Percentiles rank a stretch among this genome's conserved stretches.
Conservation (phyloP, 192 early-diverging fungal genomes). For the Gonapodya prolifera region DNA sequence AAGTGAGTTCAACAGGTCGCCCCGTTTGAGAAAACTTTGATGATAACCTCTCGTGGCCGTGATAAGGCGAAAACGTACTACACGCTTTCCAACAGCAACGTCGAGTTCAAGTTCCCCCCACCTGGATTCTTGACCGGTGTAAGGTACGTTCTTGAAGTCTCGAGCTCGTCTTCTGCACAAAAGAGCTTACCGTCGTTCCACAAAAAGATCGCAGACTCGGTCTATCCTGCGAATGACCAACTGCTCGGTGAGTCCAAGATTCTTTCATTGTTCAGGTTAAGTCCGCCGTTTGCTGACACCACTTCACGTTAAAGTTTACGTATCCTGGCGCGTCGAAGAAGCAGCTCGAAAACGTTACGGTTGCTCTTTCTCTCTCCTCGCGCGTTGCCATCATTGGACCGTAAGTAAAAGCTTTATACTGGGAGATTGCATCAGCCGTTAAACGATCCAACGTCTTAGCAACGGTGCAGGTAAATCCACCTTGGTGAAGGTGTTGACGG, state of each 20-base stretch:
- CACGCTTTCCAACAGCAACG: constrained; percentile 43
- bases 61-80: constrained; percentile 72
- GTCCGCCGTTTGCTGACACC: too few species aligned
- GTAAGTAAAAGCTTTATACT: constrained; percentile 35
- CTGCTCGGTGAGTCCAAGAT: too few species aligned
- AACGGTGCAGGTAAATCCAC: constrained; percentile 21
- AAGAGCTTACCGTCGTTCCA: too few species aligned
- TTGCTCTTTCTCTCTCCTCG: constrained; percentile 53
- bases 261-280: too few species aligned
- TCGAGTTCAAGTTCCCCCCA: constrained; percentile 58
- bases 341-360: constrained; percentile 46
- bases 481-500: constrained; percentile 55
- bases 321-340: constrained; percentile 54
- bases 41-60: too few species aligned
- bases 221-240: constrained; percentile 67
- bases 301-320: constrained; percentile 46
- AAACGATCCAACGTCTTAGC: constrained; percentile 1
- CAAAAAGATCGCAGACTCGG: constrained; percentile 55
- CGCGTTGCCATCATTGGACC: constrained; percentile 69
- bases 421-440: not conserved
- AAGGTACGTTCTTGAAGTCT: too few species aligned
- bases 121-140: constrained; percentile 62
- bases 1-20: too few species aligned
- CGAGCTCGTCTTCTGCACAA: too few species aligned
- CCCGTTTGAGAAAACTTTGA: too few species aligned